phyloP scores from a whole-genome alignment of 1,284 basidiomycete genomes.

The Retiboletus flavoniger region DNA sequence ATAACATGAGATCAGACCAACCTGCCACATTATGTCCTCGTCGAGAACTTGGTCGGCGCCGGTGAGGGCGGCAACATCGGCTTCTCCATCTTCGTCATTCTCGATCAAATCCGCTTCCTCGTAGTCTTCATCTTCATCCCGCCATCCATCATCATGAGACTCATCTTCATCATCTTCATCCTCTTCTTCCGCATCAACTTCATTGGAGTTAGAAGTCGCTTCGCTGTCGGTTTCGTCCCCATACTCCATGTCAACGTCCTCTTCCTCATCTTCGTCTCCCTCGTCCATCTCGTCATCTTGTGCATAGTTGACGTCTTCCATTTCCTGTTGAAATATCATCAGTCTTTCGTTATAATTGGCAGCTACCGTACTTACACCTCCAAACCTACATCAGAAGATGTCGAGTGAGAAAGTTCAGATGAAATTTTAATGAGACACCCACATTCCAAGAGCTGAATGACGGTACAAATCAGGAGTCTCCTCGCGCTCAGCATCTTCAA shows the following conservation, averaged over 20 bases:
- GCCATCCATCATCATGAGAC: slow-evolving; percentile 67
- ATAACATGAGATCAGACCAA: slow-evolving; percentile 35
- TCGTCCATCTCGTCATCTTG: slow-evolving; percentile 80
- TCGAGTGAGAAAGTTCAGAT: background rate
- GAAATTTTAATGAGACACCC: slow-evolving; percentile 34
- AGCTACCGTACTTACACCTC: slow-evolving; percentile 60
- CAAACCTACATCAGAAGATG: slow-evolving; percentile 50
- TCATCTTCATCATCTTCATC: slow-evolving; percentile 60
- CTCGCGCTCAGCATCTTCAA: slow-evolving; percentile 52
- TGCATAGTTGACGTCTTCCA: slow-evolving; percentile 72
- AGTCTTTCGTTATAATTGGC: background rate
- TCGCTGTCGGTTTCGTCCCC: slow-evolving; percentile 80
- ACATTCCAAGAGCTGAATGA: slow-evolving; percentile 96
- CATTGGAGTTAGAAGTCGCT: slow-evolving; percentile 70
- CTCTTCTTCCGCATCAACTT: slow-evolving; percentile 59
- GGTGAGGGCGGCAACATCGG: slow-evolving; percentile 40
- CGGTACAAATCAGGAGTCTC: slow-evolving; percentile 95
- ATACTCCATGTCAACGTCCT: slow-evolving; percentile 86
- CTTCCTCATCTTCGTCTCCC: slow-evolving; percentile 75
- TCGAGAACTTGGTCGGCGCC: slow-evolving; percentile 42
- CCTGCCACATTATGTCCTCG: slow-evolving; percentile 74
- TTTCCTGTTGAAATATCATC: slow-evolving; percentile 53
- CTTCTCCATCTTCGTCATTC: slow-evolving; percentile 54
- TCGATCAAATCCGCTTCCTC: slow-evolving; percentile 58
- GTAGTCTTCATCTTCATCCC: slow-evolving; percentile 61